Base-by-base conservation (phyloP, 306 rosid genomes). In the Gillenia trifoliata region DNA sequence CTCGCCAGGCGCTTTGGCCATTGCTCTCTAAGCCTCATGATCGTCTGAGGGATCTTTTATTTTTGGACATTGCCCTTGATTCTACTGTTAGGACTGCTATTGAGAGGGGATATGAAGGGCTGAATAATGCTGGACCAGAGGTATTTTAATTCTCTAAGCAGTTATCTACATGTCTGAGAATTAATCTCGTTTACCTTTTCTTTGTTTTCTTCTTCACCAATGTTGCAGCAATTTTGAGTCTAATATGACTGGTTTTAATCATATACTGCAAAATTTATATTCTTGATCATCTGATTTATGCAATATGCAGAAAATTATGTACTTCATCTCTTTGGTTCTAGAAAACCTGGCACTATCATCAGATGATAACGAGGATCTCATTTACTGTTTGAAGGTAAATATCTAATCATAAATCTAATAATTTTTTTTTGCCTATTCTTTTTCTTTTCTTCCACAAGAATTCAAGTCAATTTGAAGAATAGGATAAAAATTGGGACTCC, bases 51-150 rank as follows among this genome's bases (percentile, higher is more conserved):
- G 99, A 94, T 88, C 89, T 94, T 78, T 34, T 94, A 79, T 94
- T 94, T 89, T 88, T 94, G 88, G 97, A 94, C 86, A 79, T 90
- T 77, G 96, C 99, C 75, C 99, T 94, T 74, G 99, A 94, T 86
- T 94, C 99, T 76, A 77, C 96, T 1, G 93, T 94, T 76, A 87
- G 99, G 88, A 94, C 97, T 26, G 97, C 97, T 34, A 78, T 90
- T 38, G 99, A 94, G 83, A 94, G 96, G 81, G 91, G 93, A 65
- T 90, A 92, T 3, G 99, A 90, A 87, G 90, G 83, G 74, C 80
- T 94, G 66, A 90, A 85, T 77, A 83, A 86, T 79, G 92, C 97
- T 61, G 91, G 89, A 71, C 95, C 97, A 29, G 95, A 85, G 93
- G 99, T 92, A 78, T 68, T 33, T 68, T 71, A 77, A 54, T 38